phyloP scores from a whole-genome alignment of 805 yeast genomes.

The Maudiozyma serrabonitensis region DNA sequence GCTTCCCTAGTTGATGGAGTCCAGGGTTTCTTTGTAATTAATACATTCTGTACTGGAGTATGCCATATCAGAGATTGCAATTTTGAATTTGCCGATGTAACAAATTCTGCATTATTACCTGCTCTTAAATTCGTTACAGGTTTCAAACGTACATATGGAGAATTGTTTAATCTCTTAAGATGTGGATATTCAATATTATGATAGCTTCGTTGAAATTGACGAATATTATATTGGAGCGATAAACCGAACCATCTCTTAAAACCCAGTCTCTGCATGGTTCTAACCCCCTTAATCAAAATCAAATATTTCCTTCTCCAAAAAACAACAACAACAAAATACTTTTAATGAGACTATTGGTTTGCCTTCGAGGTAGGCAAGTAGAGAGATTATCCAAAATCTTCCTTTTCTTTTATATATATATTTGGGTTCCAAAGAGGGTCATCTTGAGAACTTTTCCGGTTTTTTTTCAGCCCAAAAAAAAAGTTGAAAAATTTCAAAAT shows the following conservation, averaged over 20 bases:
- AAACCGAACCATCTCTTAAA: background rate
- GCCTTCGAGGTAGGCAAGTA: too few species aligned
- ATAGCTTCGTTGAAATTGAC: background rate
- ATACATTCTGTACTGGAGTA: conserved; percentile 61
- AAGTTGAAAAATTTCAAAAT: too few species aligned
- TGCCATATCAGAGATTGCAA: conserved; percentile 61
- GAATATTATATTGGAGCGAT: background rate
- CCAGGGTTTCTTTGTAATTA: conserved; percentile 81
- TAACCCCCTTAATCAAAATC: too few species aligned
- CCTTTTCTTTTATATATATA: too few species aligned
- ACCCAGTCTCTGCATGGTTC: background rate
- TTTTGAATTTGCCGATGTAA: conserved; percentile 47
- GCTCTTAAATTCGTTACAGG: conserved; percentile 25
- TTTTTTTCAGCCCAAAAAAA: too few species aligned
- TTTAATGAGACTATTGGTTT: too few species aligned
- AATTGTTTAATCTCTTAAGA: conserved; percentile 4
- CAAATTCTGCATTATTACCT: conserved; percentile 40
- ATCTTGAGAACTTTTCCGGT: too few species aligned
- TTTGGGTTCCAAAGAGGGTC: too few species aligned
- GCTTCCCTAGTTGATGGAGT: conserved; percentile 54
- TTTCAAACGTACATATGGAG: conserved; percentile 25
- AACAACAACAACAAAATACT: too few species aligned
- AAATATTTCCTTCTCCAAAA: too few species aligned
- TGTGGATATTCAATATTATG: conserved; percentile 4
- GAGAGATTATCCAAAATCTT: too few species aligned